Evolutionary conservation across 495 filamentous ascomycete species (phyloP), one percentile per base, ranked within the genome.

Genomic region (Podospora conica): DNA sequence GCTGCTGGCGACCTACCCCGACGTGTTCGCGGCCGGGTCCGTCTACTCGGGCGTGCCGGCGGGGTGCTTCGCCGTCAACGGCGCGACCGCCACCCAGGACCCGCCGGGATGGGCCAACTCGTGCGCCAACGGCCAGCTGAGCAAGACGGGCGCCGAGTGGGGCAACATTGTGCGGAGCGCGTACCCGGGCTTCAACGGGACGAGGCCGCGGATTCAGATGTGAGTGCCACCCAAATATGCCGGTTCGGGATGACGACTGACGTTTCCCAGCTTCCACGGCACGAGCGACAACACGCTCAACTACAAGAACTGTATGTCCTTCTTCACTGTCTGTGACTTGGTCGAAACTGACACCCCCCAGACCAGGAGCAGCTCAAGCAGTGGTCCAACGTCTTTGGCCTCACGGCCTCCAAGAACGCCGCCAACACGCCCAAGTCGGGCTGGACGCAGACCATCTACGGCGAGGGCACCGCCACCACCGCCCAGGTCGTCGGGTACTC

Each of bases 371-470:
- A 64, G 55, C 58, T 73, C 59, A 73, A 73, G 71, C 64, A 73
- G 62, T 73, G 71, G 71, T 77, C 76, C 31, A 76, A 77, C 64
- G 79, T 82, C 9, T 61, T 79, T 18, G 75, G 74, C 2, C 72
- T 80, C 20, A 76, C 76, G 0, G 76, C 79, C 9, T 69, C 72
- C 8, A 70, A 66, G 63, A 78, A 76, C 61, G 71, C 74, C 53
- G 53, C 70, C 28, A 79, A 83, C 69, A 75, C 74, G 4, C 81
- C 82, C 0, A 73, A 81, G 68, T 73, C 70, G 63, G 82, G 82
- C 6, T 88, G 85, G 74, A 83, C 84, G 1, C 72, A 82, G 70
- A 82, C 78, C 53, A 79, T 81, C 65, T 87, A 85, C 70, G 85
- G 85, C 5, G 76, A 81, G 18, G 79, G 77, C 53, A 73, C 76